Base-by-base conservation (phyloP, 768 basidiomycete genomes). In the Termitomyces sp. region DNA sequence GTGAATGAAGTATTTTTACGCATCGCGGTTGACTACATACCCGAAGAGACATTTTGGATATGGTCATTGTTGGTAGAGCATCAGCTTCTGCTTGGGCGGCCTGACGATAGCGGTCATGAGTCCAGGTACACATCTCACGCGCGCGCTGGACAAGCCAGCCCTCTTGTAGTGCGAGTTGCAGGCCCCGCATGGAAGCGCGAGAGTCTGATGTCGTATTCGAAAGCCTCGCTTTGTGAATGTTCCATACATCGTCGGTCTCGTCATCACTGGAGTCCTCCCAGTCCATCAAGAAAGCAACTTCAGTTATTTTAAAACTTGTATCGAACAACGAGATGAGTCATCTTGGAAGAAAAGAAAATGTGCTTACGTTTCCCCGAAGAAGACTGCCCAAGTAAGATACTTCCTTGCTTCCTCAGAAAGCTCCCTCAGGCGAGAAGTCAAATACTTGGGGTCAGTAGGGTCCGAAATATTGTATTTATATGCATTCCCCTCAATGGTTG, bases 61-160 rank as follows among this genome's bases (percentile, higher is more conserved):
- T 70, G 1, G 72, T 67, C 15, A 78, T 77, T 51, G 70, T 68
- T 0, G 85, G 73, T 12, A 87, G 73, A 4, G 66, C 68, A 41
- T 77, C 75, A 0, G 77, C 81, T 66, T 87, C 85, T 4, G 77
- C 78, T 61, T 84, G 80, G 9, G 84, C 85, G 10, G 87, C 87
- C 67, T 87, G 86, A 9, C 86, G 78, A 68, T 87, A 90, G 45
- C 86, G 75, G 64, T 89, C 87, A 67, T 90, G 87, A 3, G 84
- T 74, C 68, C 88, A 87, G 62, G 80, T 84, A 68, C 85, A 87
- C 86, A 88, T 87, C 62, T 89, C 87, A 37, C 87, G 73, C 4
- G 85, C 87, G 49, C 84, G 73, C 56, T 86, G 84, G 6, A 86
- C 80, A 10, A 90, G 73, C 87, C 87, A 90, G 1, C 88, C 88